phyloP scores from a whole-genome alignment of 176 grass and related monocot genomes.

The Raddia distichophylla region DNA sequence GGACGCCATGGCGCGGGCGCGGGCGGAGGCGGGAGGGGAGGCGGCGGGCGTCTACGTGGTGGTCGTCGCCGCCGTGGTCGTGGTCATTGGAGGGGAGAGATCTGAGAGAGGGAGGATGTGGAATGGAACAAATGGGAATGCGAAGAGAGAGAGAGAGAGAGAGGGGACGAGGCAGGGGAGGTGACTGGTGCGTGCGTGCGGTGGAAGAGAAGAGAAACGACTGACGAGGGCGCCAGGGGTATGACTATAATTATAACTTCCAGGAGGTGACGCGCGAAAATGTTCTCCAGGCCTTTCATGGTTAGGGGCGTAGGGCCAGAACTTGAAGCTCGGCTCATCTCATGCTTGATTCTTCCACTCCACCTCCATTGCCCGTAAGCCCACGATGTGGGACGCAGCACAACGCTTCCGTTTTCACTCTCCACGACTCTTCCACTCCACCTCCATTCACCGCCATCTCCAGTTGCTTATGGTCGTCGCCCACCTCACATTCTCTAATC shows the following conservation, averaged over 20 bases:
- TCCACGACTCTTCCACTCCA: too few species aligned
- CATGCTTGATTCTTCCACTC: too few species aligned
- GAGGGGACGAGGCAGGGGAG: background rate
- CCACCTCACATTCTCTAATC: too few species aligned
- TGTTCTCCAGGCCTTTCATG: too few species aligned
- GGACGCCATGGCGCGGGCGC: conserved; percentile 32
- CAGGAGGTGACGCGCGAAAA: too few species aligned
- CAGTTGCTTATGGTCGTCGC: too few species aligned
- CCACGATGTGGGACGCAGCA: too few species aligned
- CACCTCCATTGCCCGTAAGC: too few species aligned
- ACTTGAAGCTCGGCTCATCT: too few species aligned
- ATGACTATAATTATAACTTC: conserved; percentile 19
- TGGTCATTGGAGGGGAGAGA: conserved; percentile 53
- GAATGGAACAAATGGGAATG: conserved; percentile 44
- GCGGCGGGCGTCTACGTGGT: conserved; percentile 27
- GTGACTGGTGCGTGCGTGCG: conserved; percentile 48
- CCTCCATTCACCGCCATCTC: too few species aligned
- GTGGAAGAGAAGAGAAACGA: conserved; percentile 12
- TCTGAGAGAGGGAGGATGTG: conserved; percentile 24
- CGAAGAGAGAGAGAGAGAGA: background rate
- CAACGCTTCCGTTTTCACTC: too few species aligned
- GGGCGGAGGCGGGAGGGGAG: background rate
- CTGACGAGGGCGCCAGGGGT: conserved; percentile 36
- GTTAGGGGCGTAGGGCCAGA: too few species aligned
- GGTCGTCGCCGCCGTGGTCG: conserved; percentile 9